Conservation (phyloP, 179 eudicot genomes). For the Heliamphora pulchella region DNA sequence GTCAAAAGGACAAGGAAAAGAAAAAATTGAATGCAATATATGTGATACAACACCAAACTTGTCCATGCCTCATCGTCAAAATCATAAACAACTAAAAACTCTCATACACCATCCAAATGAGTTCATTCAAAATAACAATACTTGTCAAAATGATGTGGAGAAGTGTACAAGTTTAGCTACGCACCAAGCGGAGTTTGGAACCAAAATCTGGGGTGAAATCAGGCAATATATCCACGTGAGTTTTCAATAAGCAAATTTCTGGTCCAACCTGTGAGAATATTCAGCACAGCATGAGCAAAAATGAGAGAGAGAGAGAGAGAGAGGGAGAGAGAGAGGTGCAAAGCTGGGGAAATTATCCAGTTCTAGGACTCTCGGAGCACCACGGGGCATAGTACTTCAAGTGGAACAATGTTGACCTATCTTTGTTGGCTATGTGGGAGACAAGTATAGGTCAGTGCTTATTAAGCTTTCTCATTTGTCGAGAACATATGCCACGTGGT, state of each 20-base stretch:
- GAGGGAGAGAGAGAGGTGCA: neutral
- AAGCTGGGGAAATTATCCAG: neutral
- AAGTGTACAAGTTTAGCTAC: neutral
- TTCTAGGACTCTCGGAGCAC: no score
- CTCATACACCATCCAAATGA: neutral
- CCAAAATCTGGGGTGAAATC: slow-evolving; percentile 85
- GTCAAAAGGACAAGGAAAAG: neutral
- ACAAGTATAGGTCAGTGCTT: no score
- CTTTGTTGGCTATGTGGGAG: no score
- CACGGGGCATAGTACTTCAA: no score
- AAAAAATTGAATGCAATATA: neutral
- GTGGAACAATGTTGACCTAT: no score
- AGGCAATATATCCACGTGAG: slow-evolving; percentile 87
- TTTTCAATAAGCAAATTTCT: slow-evolving; percentile 85
- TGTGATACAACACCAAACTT: neutral
- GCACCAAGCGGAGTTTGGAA: slow-evolving; percentile 69
- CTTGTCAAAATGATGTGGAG: neutral
- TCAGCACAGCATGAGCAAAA: neutral
- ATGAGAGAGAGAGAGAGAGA: no score
- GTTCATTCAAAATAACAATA: neutral
- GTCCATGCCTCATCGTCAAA: neutral
- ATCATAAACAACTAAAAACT: neutral
- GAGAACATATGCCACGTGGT: no score
- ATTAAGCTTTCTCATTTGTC: no score
- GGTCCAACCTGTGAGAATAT: slow-evolving; percentile 60